phyloP scores from a whole-genome alignment of 192 early-diverging fungal genomes.

The Backusella morwellensis region DNA sequence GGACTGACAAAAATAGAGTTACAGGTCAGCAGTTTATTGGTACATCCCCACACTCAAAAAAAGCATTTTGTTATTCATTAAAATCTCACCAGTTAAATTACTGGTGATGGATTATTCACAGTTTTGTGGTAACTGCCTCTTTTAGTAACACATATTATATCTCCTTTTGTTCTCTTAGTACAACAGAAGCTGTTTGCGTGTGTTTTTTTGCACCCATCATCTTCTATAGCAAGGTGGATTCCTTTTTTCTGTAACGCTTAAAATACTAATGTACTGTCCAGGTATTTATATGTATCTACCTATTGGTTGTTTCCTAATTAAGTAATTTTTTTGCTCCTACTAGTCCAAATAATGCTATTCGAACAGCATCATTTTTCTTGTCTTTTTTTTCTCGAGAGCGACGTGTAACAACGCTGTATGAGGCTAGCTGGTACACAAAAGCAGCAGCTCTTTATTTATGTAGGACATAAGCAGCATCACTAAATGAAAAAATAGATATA shows the following conservation, averaged over 20 bases:
- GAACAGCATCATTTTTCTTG: neutral
- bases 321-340: neutral
- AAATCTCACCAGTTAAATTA: neutral
- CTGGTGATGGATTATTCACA: neutral
- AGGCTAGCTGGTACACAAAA: neutral
- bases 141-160: neutral
- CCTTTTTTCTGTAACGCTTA: neutral
- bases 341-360: too few species aligned
- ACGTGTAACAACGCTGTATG: neutral
- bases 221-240: neutral
- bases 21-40: neutral
- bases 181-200: neutral
- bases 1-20: neutral
- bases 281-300: neutral
- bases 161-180: slow-evolving; percentile 1
- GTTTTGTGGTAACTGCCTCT: neutral
- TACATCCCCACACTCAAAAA: neutral
- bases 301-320: neutral
- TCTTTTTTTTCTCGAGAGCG: neutral
- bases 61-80: neutral
- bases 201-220: neutral
- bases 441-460: neutral
- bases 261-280: too few species aligned
- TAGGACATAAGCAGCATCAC: neutral
- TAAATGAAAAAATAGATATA: neutral